phyloP scores from a whole-genome alignment of 2,329 filamentous ascomycete species.

The Venturia nashicola region DNA sequence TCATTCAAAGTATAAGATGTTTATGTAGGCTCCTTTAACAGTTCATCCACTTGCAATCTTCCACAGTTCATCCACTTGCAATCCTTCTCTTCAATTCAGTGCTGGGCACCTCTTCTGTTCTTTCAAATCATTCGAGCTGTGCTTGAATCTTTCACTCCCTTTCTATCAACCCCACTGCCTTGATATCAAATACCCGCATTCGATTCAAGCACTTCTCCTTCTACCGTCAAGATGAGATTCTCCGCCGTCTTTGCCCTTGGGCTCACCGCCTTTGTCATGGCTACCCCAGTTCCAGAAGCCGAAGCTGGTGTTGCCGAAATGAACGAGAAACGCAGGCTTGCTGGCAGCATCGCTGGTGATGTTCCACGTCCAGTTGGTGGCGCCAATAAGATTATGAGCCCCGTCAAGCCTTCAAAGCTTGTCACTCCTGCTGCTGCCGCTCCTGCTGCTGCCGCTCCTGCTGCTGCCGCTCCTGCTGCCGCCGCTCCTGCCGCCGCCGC shows the following conservation, averaged over 20 bases:
- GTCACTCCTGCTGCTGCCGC: neutral
- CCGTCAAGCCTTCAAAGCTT: neutral
- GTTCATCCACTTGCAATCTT: neutral
- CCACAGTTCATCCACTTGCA: neutral
- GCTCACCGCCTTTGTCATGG: constrained; percentile 1
- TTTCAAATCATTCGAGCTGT: neutral
- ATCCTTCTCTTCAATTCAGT: neutral
- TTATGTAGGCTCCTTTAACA: neutral
- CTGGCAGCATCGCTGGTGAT: neutral
- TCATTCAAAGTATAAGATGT: neutral
- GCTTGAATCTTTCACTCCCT: constrained; percentile 4
- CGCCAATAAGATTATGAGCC: constrained; percentile 1
- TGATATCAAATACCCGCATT: neutral
- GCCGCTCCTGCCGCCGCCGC: too few relatives aligned
- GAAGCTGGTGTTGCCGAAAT: constrained; percentile 2
- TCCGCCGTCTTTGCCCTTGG: constrained; percentile 1
- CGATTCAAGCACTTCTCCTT: neutral
- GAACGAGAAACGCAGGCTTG: neutral
- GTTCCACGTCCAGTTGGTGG: neutral
- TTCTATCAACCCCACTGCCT: too few relatives aligned
- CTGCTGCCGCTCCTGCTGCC: neutral
- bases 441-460: neutral
- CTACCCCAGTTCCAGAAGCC: neutral
- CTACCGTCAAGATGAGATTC: neutral
- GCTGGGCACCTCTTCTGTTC: constrained; percentile 3